phyloP scores from a whole-genome alignment of 768 basidiomycete genomes.

The Filobasidium wieringae region DNA sequence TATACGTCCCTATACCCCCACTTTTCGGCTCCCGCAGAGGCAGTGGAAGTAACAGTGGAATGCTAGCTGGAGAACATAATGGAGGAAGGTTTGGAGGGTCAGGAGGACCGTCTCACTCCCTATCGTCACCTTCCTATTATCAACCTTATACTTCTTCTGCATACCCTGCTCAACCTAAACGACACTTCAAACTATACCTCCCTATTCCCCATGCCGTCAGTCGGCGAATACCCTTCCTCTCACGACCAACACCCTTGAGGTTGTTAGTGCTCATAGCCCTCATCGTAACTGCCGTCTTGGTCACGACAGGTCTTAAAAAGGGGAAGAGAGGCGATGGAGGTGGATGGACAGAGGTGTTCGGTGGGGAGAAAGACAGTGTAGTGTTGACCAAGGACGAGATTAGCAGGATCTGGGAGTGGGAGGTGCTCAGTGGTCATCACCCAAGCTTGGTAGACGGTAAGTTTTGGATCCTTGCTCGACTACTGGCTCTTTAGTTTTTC shows the following conservation, averaged over 20 bases:
- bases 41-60: background rate
- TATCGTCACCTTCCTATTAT: background rate
- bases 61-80: background rate
- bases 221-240: conserved; percentile 18
- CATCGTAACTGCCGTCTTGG: conserved; percentile 18
- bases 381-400: conserved; percentile 50
- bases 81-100: background rate
- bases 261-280: conserved; percentile 15
- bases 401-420: conserved; percentile 90
- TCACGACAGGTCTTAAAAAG: conserved; percentile 27
- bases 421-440: conserved; percentile 84
- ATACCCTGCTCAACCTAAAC: conserved; percentile 1
- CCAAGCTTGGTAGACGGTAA: conserved; percentile 52
- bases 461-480: background rate
- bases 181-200: conserved; percentile 29
- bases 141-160: background rate
- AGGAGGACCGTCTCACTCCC: background rate
- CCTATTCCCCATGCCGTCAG: conserved; percentile 32
- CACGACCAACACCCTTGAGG: conserved; percentile 16
- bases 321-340: conserved; percentile 13
- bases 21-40: conserved; percentile 5
- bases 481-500: too few relatives aligned
- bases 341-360: conserved; percentile 34
- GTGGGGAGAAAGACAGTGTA: conserved; percentile 31
- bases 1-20: conserved; percentile 30